Percentiles rank a stretch among this genome's conserved stretches.
phyloP scores from a whole-genome alignment of 108 stramenopile genomes.

The Conticribra guillardii region DNA sequence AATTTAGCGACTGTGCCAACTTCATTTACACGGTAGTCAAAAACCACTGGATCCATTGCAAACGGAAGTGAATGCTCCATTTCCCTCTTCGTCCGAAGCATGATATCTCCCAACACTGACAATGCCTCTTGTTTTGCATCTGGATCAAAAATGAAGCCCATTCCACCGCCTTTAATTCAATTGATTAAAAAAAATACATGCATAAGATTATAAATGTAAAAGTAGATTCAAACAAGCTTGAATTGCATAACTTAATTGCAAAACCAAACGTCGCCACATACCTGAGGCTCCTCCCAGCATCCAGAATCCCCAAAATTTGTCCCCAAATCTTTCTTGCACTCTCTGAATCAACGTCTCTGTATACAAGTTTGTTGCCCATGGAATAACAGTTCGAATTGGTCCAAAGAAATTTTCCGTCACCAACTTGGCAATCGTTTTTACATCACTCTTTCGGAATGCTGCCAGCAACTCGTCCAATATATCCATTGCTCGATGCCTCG shows the following conservation, averaged over 20 bases:
- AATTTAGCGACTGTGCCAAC: conserved; percentile 52
- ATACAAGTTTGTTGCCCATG: conserved; percentile 64
- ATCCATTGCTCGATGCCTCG: conserved; percentile 52
- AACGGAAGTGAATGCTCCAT: conserved; percentile 63
- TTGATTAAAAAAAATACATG: too few relatives aligned
- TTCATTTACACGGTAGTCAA: conserved; percentile 61
- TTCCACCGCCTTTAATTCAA: conserved; percentile 56
- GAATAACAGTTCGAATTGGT: conserved; percentile 55
- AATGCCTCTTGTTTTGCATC: conserved; percentile 46
- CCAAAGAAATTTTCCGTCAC: conserved; percentile 67
- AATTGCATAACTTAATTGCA: too few relatives aligned
- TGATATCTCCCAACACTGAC: conserved; percentile 50
- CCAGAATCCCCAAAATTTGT: conserved; percentile 62
- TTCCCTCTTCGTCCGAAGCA: conserved; percentile 56
- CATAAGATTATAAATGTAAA: background rate
- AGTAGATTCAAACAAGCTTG: background rate
- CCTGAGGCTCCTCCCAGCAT: conserved; percentile 49
- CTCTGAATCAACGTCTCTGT: conserved; percentile 62
- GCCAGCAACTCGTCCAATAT: conserved; percentile 60
- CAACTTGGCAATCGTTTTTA: conserved; percentile 49
- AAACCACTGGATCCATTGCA: conserved; percentile 70
- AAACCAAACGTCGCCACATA: too few relatives aligned
- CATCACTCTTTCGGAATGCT: conserved; percentile 49
- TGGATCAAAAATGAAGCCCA: conserved; percentile 71
- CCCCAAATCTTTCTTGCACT: conserved; percentile 47